Base-by-base conservation (phyloP, 2,329 filamentous ascomycete species). In the Zymoseptoria brevis region DNA sequence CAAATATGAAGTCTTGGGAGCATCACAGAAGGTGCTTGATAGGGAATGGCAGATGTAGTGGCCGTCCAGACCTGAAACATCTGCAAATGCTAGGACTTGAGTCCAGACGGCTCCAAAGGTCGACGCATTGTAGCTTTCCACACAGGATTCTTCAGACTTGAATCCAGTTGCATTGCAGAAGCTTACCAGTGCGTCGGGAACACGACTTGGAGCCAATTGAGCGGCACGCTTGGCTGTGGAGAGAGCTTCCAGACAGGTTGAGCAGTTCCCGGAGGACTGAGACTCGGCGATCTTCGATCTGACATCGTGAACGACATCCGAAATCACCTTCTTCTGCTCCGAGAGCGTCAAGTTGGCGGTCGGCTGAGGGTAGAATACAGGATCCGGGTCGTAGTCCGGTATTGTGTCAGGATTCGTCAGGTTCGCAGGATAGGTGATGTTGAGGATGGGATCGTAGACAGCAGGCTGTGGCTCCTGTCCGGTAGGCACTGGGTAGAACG, bases 91-190 rank as follows among this genome's bases (percentile, higher is more conserved):
- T 30, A 85, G 71, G 1, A 85, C 74, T 64, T 85, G 82, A 4
- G 81, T 81, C 81, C 81, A 84, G 57, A 82, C 75, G 1, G 80
- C 77, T 19, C 83, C 82, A 61, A 80, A 81, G 16, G 73, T 79
- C 16, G 72, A 69, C 2, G 76, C 74, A 1, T 75, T 72, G 59
- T 80, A 85, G 50, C 75, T 75, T 21, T 75, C 72, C 55, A 76
- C 72, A 64, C 83, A 85, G 0, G 75, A 75, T 9, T 71, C 65
- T 60, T 80, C 77, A 0, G 76, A 75, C n/a, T 74, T 69, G 58
- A 82, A 80, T 6, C 70, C 66, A 9, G 76, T 81, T 11, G 71
- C 67, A 61, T 80, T 74, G 70, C 82, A 85, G 1, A 84, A 69
- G 1, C 71, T 71, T 3, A 82, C 70, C 74, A 85, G 75, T 19